Evolutionary conservation across 164 flowering plant genomes (phyloP), one percentile per base, ranked within the genome.

Genomic region (Nymphaea thermarum): DNA sequence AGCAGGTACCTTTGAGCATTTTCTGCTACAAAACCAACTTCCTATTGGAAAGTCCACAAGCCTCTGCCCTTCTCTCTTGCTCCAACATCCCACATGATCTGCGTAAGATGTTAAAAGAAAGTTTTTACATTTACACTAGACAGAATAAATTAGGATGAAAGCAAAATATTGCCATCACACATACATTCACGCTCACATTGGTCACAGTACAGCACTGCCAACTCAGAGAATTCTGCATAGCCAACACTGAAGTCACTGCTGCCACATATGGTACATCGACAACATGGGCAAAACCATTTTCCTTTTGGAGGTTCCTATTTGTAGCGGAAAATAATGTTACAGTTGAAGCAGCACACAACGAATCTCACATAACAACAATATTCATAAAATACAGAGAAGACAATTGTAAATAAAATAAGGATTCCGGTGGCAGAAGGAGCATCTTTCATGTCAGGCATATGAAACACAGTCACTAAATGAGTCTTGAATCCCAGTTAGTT

Each of bases 251-350:
- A 68, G 51, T 80, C 68, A 68, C 73, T 72, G 66, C 68, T 63
- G 25, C 80, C 85, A 81, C 98, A 94, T 73, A 82, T 77, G 67
- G 75, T 71, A 71, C 98, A 94, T 71, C 83, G 77, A 68, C 98
- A 94, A 60, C 90, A 83, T 64, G 86, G 89, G 69, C 99, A 94
- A 69, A 84, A 87, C 99, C 99, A 94, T 53, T 84, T 85, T 66
- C 93, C 99, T 62, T 84, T 85, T 2, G 93, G 97, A 69, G 87
- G 68, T 62, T 78, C 84, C 97, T 94, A 25, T 25, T 25, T 25
- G 36, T 25, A 63, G 62, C 64, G 15, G 16, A 17, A 62, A 51
- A 51, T 51, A 10, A 51, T 10, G 14, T 15, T 8, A 51, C 57
- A 51, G 57, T 51, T 51, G 2, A 51, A 51, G 10, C 12, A 51